Base-by-base conservation (phyloP, 2,329 filamentous ascomycete species). In the Hymenoscyphus infarciens region DNA sequence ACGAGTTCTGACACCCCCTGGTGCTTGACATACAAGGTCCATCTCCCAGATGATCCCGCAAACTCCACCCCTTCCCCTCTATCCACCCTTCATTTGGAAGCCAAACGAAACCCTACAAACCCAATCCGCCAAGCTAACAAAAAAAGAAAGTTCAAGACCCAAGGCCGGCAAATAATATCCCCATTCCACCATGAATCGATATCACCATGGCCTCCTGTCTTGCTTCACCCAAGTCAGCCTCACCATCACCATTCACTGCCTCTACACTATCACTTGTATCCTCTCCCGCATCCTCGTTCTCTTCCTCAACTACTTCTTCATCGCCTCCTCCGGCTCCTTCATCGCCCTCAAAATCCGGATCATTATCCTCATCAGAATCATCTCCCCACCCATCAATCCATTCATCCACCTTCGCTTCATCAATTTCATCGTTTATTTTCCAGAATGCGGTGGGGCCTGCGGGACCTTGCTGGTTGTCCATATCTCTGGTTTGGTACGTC, bases 371-470 rank as follows among this genome's bases (percentile, higher is more conserved):
- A 15, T 62, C 65, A 1, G 60, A 25, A 29, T 59, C 57, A 35
- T 19, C 33, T 22, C 45, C 60, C 31, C 2, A 60, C 16, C 29
- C 38, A 33, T 58, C 29, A 8, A 61, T 49, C 53, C 56, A 56
- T 2, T 57, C 33, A 53, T 60, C 39, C 5, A 39, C 25, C 8
- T 56, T 42, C 19, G 60, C 22, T 16, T 38, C 49, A 10, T 65
- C 60, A 27, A 70, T 64, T n/a, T 69, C 63, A 56, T 89, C 85
- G 53, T 80, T 83, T 11, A 87, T 78, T 75, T 93, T 93, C 89
- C 90, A 94, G 70, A 91, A 92, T 0, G 87, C 87, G 1, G 87
- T 91, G 1, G 90, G 90, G 0, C 90, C 90, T 1, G 83, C 88
- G 0, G 90, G 90, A 0, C 90, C 89, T 68, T 87, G 83, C 39